phyloP scores from a whole-genome alignment of 164 flowering plant genomes.

The Magnolia officinalis region DNA sequence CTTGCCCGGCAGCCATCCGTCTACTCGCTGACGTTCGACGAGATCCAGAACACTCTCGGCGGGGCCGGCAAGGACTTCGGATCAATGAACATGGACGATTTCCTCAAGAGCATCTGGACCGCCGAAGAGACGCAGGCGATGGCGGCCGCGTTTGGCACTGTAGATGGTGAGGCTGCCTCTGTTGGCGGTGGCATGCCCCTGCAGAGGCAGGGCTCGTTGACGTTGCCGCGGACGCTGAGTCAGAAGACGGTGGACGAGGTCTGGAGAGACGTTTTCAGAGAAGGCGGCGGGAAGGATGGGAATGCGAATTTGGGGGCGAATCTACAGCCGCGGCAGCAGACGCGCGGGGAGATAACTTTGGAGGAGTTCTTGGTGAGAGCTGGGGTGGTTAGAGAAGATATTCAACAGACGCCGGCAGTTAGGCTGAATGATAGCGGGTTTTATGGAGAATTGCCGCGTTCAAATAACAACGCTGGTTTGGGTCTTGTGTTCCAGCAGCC shows the following conservation, averaged over 20 bases:
- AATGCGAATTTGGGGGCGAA: constrained; percentile 9
- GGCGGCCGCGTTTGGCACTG: constrained; percentile 8
- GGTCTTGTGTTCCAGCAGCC: constrained; percentile 27
- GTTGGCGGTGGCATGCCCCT: constrained; percentile 9
- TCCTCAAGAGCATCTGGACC: constrained; percentile 54
- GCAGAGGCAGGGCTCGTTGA: constrained; percentile 33
- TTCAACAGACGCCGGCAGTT: constrained; percentile 11
- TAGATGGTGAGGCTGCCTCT: constrained; percentile 9
- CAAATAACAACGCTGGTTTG: constrained; percentile 19
- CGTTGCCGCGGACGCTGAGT: constrained; percentile 36
- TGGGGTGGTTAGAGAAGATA: constrained; percentile 67
- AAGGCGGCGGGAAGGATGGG: constrained; percentile 20
- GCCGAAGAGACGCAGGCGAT: constrained; percentile 40
- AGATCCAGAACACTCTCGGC: constrained; percentile 68
- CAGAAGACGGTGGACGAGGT: constrained; percentile 66
- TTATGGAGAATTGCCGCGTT: constrained; percentile 16
- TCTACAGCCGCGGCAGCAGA: constrained; percentile 32
- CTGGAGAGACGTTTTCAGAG: constrained; percentile 62
- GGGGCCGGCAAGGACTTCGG: constrained; percentile 61
- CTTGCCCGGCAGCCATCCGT: constrained; percentile 64
- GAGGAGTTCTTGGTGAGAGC: constrained; percentile 82
- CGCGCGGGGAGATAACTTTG: constrained; percentile 56
- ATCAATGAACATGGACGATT: constrained; percentile 70
- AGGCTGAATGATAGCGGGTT: constrained; percentile 23
- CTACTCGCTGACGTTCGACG: constrained; percentile 73